Base-by-base conservation (phyloP, 257 asterid species). In the Scutellaria galericulata region DNA sequence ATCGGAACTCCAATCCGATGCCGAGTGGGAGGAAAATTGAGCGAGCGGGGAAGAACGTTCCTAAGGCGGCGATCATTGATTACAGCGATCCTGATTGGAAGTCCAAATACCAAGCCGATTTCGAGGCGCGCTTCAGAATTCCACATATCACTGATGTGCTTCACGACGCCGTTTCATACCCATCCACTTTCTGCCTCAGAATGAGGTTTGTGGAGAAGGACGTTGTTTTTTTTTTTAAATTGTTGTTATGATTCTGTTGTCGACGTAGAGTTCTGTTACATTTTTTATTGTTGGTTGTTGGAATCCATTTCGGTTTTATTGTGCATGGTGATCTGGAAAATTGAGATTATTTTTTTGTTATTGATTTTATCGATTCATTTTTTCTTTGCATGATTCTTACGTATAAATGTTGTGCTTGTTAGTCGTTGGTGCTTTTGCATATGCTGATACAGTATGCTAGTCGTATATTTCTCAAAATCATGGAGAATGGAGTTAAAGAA, bases 81-180 rank as follows among this genome's bases (percentile, higher is more conserved):
- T 89, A 73, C 80, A 79, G 79, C 76, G 96, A 92, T 84, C 96
- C 90, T 41, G 87, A 86, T 50, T 92, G 96, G 97, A 92, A 86
- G 86, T 52, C 75, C 0, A 89, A 85, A 80, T 89, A 80, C 77
- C 85, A 84, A 88, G 66, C 52, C 46, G 93, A 92, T 13, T 89
- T 92, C 74, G 93, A 83, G 64, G 82, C 84, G 68, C 89, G 96
- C 48, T 92, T 92, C 80, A 80, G 75, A 9, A 85, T 92, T 75
- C 96, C 96, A 31, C 97, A 88, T 55, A 14, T 92, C 59, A 83
- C 88, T 1, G 90, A 89, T 81, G 79, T 75, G n/a, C 70, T 85
- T 13, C 71, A 77, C 39, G 89, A 88, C 70, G 83, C 93, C 54
- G 89, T 77, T 77, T 82, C 89, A 4, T 86, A 85, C 56, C 97